Conservation (phyloP, 2,329 filamentous ascomycete genomes). For the Aspergillus japonicus region DNA sequence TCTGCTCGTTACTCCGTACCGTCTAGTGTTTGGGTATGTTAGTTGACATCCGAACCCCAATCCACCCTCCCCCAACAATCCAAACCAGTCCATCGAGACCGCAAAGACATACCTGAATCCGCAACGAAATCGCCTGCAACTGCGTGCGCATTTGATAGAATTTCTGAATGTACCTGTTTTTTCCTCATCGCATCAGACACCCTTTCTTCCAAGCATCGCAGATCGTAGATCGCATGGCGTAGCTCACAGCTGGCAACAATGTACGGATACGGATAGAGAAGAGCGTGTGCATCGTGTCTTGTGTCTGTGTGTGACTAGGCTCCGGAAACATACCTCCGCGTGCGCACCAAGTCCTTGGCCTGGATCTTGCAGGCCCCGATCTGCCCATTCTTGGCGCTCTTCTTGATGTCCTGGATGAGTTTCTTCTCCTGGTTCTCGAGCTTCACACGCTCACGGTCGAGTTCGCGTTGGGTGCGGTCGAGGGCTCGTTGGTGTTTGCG, state of each 20-base stretch:
- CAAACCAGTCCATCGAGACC: not conserved
- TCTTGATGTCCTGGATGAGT: conserved; percentile 92
- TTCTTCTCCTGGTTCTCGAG: conserved; percentile 99
- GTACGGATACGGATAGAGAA: too few species aligned
- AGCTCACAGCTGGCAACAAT: too few species aligned
- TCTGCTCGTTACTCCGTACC: conserved; percentile 96
- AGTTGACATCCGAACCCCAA: conserved; percentile 6
- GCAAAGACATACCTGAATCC: conserved; percentile 71
- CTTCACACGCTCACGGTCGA: conserved; percentile 92
- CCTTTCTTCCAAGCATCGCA: too few species aligned
- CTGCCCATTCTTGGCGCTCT: conserved; percentile 95
- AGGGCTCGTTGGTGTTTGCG: conserved; percentile 85
- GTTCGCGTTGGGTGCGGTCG: conserved; percentile 94
- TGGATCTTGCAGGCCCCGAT: conserved; percentile 99
- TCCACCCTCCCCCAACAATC: conserved; percentile 6
- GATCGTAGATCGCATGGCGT: too few species aligned
- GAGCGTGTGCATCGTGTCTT: too few species aligned
- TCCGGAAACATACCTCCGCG: conserved; percentile 86
- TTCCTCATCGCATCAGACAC: too few species aligned
- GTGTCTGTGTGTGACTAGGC: too few species aligned
- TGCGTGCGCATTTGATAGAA: conserved; percentile 99
- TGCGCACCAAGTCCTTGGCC: conserved; percentile 92
- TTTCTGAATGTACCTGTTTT: conserved; percentile 82
- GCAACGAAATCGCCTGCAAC: conserved; percentile 88
- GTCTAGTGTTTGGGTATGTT: conserved; percentile 57